Percentiles rank a stretch among this genome's conserved stretches.
Evolutionary conservation across 2,329 filamentous ascomycete genomes (phyloP).

Genomic region (Xylaria sp.): DNA sequence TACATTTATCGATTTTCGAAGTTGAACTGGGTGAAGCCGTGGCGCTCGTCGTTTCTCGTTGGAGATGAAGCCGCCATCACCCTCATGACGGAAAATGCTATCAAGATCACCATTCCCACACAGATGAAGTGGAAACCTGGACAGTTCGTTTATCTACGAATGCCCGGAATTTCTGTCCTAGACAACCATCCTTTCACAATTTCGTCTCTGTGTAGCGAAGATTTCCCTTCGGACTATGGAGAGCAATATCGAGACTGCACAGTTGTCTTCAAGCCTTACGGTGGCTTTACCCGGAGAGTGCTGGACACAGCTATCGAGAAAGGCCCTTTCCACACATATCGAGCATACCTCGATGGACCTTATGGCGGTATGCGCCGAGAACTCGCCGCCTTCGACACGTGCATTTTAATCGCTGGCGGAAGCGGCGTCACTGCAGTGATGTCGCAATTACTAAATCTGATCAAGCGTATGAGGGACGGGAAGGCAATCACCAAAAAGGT

Average conservation of each 20-base stretch:
- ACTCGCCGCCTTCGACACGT: conserved; percentile 91
- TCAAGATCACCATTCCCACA: conserved; percentile 94
- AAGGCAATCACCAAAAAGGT: conserved; percentile 93
- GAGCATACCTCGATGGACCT: conserved; percentile 91
- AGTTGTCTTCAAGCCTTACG: conserved; percentile 90
- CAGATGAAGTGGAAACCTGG: conserved; percentile 93
- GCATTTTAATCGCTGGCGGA: conserved; percentile 91
- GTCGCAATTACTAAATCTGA: conserved; percentile 90
- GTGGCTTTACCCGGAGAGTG: conserved; percentile 87
- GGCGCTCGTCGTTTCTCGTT: conserved; percentile 81
- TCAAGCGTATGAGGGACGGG: conserved; percentile 94
- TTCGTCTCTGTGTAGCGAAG: conserved; percentile 88
- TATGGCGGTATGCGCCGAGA: conserved; percentile 95
- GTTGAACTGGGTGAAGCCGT: conserved; percentile 88
- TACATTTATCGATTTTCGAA: conserved; percentile 82
- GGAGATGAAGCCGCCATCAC: conserved; percentile 93
- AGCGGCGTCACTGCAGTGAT: conserved; percentile 95
- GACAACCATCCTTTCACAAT: conserved; percentile 98
- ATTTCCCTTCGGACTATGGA: conserved; percentile 92
- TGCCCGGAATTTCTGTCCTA: conserved; percentile 89
- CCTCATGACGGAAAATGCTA: conserved; percentile 89
- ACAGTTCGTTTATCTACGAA: conserved; percentile 93
- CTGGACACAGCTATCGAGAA: conserved; percentile 85
- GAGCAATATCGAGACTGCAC: conserved; percentile 89
- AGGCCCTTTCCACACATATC: conserved; percentile 90